Base-by-base conservation (phyloP, 2,329 filamentous ascomycete species). In the Colletotrichum tamarilloi region DNA sequence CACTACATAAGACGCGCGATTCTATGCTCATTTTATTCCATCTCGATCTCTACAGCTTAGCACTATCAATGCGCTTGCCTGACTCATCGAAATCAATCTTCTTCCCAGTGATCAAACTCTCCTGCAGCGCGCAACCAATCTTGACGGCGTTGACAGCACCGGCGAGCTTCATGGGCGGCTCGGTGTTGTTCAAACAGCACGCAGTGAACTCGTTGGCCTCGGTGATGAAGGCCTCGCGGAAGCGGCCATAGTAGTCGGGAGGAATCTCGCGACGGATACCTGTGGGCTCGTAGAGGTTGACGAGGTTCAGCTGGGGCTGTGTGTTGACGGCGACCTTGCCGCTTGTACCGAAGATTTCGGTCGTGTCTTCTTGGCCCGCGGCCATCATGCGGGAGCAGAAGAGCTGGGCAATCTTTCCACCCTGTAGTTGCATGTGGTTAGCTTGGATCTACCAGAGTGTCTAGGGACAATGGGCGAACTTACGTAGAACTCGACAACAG, bases 311-410 rank as follows among this genome's bases (percentile, higher is more conserved):
- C 66, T 83, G 82, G 7, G 91, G 91, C 76, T 91, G 87, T 7
- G 84, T 85, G 77, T 93, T 93, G 74, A 93, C 84, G 2, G 85
- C 82, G 6, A 93, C 77, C 79, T 92, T 93, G 53, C 91, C 91
- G 76, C 87, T 85, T 1, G 91, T 93, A 16, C 91, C 92, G 67
- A 93, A 91, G 74, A 93, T 88, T 81, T 93, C 91, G 0, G 91
- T 92, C 72, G 86, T 88, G 79, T 93, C 92, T 74, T 92, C 88
- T 80, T 93, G 91, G 0, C 92, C 92, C 0, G 89, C 87, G 0
- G 91, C 89, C 88, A 93, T 93, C 89, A 92, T 93, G 16, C 91
- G 85, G 8, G 85, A 88, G 59, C 85, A 87, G 80, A 91, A 93
- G 74, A 92, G 88, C 79, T 92, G 90, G 1, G 90, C 91, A 57